phyloP scores from a whole-genome alignment of 2,329 filamentous ascomycete species.

The Colletotrichum sp. region DNA sequence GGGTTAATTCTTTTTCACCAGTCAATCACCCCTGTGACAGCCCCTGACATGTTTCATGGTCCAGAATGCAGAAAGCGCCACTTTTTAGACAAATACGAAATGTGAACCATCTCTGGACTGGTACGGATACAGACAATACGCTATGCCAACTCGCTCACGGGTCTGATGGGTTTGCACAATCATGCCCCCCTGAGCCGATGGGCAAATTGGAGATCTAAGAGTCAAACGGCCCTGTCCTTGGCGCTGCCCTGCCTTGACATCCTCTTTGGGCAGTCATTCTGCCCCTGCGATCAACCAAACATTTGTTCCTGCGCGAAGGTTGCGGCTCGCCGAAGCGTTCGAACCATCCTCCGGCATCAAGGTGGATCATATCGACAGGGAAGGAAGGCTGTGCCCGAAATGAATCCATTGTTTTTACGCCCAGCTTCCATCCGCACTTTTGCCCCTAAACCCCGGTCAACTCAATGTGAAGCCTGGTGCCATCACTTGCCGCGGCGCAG shows the following conservation, averaged over 20 bases:
- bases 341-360: not conserved
- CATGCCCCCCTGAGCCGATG: not conserved
- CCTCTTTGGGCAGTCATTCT: not conserved
- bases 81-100: constrained; percentile 13
- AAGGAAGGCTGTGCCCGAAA: constrained; percentile 5
- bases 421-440: not conserved
- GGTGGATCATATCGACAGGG: constrained; percentile 15
- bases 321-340: constrained; percentile 7
- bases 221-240: not conserved
- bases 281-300: not conserved
- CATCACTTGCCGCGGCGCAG: not conserved
- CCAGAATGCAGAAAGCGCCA: not conserved
- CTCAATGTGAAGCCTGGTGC: not conserved
- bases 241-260: not conserved
- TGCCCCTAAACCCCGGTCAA: not conserved
- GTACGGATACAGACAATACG: not conserved
- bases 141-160: not conserved
- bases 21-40: not conserved
- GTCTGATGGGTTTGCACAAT: not conserved
- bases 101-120: not conserved
- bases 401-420: not conserved
- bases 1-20: not conserved
- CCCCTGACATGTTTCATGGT: constrained; percentile 14
- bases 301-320: not conserved
- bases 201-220: not conserved